Evolutionary conservation across 2,329 filamentous ascomycete genomes (phyloP), one percentile per base, ranked within the genome.

Genomic region (Verticillium nubilum): DNA sequence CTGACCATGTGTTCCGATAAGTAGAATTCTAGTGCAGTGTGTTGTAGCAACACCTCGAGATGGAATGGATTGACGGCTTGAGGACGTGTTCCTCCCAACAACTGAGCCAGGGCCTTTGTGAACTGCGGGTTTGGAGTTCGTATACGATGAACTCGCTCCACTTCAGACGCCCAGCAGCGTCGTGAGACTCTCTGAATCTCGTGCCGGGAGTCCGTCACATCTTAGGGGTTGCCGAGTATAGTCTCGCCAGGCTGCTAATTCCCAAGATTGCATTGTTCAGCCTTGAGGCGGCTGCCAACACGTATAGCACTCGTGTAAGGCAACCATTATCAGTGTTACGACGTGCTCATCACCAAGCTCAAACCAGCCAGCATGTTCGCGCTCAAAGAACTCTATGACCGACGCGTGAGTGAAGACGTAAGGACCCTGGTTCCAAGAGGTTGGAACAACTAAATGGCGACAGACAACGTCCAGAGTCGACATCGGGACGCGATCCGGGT

Each of bases 381-480:
- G 19, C 19, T 42, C 37, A 5, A 42, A 42, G 10, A 19, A 42
- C 10, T 42, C 37, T 2, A 23, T 5, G 17, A 42, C 17, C 10
- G 37, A 42, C n/a, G n/a, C 37, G 19, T 42, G 37, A 19, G 37
- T 1, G 17, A 19, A 42, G 17, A 5, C 5, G 37, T 42, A 42
- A 7, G n/a, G 5, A 9, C 2, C 2, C 5, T 19, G 1, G 37
- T 9, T 4, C 1, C 1, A n/a, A 5, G 3, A 6, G 10, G 2
- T 5, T 4, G 17, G 37, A 19, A 42, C 17, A 5, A 42, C 17
- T 4, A 42, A 42, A 10, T 42, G 37, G 17, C 37, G 37, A 19
- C 37, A 42, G n/a, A 42, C 10, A 7, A 3, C 37, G 6, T 42
- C 37, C 37, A 42, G 17, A n/a, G 5, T 19, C 17, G 17, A 2